Percentiles rank a stretch among this genome's conserved stretches.
Evolutionary conservation across 805 yeast genomes (phyloP).

Genomic region (Dipodascus albidus): DNA sequence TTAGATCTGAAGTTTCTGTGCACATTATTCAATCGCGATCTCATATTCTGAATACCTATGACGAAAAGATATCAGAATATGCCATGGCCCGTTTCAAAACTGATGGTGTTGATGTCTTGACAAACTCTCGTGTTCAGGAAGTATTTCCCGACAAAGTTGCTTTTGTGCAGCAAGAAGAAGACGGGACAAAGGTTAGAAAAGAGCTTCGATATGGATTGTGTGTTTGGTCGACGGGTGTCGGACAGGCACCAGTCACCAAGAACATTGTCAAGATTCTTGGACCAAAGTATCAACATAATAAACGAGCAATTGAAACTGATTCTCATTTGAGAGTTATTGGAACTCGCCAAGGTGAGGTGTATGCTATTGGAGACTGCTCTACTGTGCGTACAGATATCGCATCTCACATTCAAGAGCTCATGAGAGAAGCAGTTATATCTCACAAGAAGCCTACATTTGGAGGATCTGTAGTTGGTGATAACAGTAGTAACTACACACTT

Average conservation of each 20-base stretch:
- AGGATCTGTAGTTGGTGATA: slow-evolving; percentile 6
- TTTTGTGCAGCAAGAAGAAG: slow-evolving; percentile 37
- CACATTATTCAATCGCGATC: slow-evolving; percentile 62
- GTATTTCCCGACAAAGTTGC: slow-evolving; percentile 46
- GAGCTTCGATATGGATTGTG: slow-evolving; percentile 57
- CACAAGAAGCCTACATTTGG: slow-evolving; percentile 9
- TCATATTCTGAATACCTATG: slow-evolving; percentile 58
- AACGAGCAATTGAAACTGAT: slow-evolving; percentile 67
- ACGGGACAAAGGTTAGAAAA: slow-evolving; percentile 27
- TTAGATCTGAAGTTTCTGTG: slow-evolving; percentile 46
- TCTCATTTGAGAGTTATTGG: slow-evolving; percentile 61
- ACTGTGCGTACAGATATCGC: slow-evolving; percentile 52
- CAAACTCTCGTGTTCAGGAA: slow-evolving; percentile 52
- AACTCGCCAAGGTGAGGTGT: slow-evolving; percentile 45
- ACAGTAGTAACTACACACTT: slow-evolving; percentile 17
- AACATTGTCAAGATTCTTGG: slow-evolving; percentile 39
- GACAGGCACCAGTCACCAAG: slow-evolving; percentile 53
- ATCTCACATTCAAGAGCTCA: slow-evolving; percentile 40
- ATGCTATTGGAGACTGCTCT: slow-evolving; percentile 65
- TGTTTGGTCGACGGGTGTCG: slow-evolving; percentile 69
- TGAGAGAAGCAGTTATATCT: slow-evolving; percentile 22
- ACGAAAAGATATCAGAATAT: slow-evolving; percentile 50
- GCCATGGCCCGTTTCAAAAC: slow-evolving; percentile 53
- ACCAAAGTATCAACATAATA: slow-evolving; percentile 40
- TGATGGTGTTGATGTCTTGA: slow-evolving; percentile 50